Evolutionary conservation across 2,329 filamentous ascomycete genomes (phyloP).

Genomic region (Aquanectria penicillioides): DNA sequence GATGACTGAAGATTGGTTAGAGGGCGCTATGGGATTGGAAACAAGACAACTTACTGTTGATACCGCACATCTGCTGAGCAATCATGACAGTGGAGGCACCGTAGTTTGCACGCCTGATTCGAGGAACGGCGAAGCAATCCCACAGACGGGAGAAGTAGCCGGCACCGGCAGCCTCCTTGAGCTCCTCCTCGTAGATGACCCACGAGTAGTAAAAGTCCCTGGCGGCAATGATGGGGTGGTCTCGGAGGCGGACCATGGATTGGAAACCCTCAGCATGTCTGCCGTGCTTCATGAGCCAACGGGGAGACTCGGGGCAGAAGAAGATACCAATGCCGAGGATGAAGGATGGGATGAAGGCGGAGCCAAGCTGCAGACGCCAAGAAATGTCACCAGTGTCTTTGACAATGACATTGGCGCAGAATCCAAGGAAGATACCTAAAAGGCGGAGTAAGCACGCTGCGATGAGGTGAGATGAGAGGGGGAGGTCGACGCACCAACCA

Average conservation of each 20-base stretch:
- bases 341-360: slow-evolving; percentile 64
- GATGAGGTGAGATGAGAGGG: neutral
- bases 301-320: slow-evolving; percentile 70
- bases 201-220: slow-evolving; percentile 63
- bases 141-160: slow-evolving; percentile 47
- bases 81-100: slow-evolving; percentile 84
- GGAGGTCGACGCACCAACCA: slow-evolving; percentile 25
- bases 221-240: slow-evolving; percentile 63
- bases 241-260: slow-evolving; percentile 60
- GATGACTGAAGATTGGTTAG: slow-evolving; percentile 34
- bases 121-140: slow-evolving; percentile 72
- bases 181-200: slow-evolving; percentile 51
- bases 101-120: slow-evolving; percentile 76
- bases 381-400: slow-evolving; percentile 60
- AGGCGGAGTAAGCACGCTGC: neutral
- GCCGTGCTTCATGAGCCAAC: slow-evolving; percentile 73
- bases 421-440: slow-evolving; percentile 55
- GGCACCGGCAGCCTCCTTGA: slow-evolving; percentile 40
- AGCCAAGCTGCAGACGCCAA: slow-evolving; percentile 72
- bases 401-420: slow-evolving; percentile 63
- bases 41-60: slow-evolving; percentile 32
- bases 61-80: slow-evolving; percentile 64
- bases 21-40: fast-evolving
- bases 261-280: slow-evolving; percentile 66
- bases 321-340: slow-evolving; percentile 66